phyloP scores from a whole-genome alignment of 1,284 basidiomycete genomes.

The Tilletia caries region DNA sequence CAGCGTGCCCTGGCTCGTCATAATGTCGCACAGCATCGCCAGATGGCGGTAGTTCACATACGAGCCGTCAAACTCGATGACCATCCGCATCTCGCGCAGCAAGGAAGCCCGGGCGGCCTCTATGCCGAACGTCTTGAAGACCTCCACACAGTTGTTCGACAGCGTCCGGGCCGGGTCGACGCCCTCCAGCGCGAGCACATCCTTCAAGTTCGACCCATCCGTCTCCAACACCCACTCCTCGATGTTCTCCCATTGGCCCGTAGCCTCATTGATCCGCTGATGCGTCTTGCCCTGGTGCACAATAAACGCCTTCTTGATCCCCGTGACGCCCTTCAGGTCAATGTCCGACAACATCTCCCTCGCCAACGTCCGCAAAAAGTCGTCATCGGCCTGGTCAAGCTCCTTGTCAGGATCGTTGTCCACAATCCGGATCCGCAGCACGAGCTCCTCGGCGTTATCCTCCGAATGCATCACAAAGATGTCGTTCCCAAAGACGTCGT shows the following conservation, averaged over 20 bases:
- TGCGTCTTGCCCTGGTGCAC: conserved; percentile 72
- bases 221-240: conserved; percentile 94
- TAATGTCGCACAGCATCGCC: conserved; percentile 90
- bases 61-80: conserved; percentile 98
- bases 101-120: conserved; percentile 93
- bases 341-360: conserved; percentile 96
- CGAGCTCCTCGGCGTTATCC: conserved; percentile 95
- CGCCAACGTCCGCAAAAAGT: conserved; percentile 92
- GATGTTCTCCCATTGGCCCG: conserved; percentile 48
- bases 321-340: conserved; percentile 79
- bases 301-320: conserved; percentile 90
- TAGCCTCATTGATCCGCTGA: conserved; percentile 56
- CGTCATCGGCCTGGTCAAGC: conserved; percentile 81
- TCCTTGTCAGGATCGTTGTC: conserved; percentile 85
- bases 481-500: conserved; percentile 91
- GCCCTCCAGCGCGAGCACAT: conserved; percentile 83
- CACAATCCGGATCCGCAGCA: conserved; percentile 88
- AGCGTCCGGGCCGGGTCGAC: conserved; percentile 88
- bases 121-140: conserved; percentile 95
- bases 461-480: conserved; percentile 98
- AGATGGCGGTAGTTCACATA: conserved; percentile 99
- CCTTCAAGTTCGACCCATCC: conserved; percentile 65
- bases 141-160: conserved; percentile 95
- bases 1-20: conserved; percentile 91
- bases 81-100: conserved; percentile 74